Percentiles rank a stretch among this genome's conserved stretches.
phyloP scores from a whole-genome alignment of 225 moss, liverwort and hornwort genomes.

The Polytrichum commune region DNA sequence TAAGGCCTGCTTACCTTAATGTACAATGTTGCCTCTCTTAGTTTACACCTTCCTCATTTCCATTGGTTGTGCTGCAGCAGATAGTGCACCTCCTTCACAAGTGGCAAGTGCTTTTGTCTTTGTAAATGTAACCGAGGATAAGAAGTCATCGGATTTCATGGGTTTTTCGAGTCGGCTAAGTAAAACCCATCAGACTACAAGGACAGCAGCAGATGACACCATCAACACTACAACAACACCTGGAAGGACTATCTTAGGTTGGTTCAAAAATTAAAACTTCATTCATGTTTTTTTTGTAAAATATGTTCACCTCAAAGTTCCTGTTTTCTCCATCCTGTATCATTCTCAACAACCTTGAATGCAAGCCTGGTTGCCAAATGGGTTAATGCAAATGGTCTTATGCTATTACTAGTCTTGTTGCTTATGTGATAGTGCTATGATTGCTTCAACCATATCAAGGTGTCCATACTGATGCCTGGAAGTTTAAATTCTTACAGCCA shows the following conservation, averaged over 20 bases:
- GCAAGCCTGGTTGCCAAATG: no score
- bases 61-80: slow-evolving; percentile 9
- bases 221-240: slow-evolving; percentile 14
- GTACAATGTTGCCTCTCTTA: no score
- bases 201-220: slow-evolving; percentile 1
- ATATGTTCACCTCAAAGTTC: no score
- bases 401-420: background rate
- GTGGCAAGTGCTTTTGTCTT: background rate
- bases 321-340: no score
- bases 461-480: background rate
- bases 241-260: slow-evolving; percentile 38
- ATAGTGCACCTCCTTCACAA: slow-evolving; percentile 11
- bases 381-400: no score
- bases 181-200: slow-evolving; percentile 17
- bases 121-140: slow-evolving; percentile 14
- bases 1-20: no score
- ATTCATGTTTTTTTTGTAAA: background rate
- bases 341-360: no score
- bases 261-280: slow-evolving; percentile 9
- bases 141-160: slow-evolving; percentile 11
- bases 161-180: slow-evolving; percentile 25
- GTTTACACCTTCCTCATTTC: background rate
- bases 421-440: no score
- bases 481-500: no score
- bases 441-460: background rate